Base-by-base conservation (phyloP, 2,329 filamentous ascomycete species). In the Xylaria sp. region DNA sequence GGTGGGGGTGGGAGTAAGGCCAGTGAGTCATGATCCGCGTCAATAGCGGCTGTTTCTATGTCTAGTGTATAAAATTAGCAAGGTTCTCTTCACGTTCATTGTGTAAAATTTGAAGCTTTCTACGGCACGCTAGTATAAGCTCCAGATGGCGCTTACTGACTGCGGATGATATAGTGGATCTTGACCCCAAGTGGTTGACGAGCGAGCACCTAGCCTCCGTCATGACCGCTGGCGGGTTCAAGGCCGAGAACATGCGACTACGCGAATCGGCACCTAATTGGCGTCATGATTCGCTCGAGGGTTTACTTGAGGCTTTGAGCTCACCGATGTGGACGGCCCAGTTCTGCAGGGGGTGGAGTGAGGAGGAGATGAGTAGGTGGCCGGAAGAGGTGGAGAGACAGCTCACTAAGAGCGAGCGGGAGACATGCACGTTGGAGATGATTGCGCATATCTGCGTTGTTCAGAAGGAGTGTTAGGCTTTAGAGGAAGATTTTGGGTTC, bases 401-500 rank as follows among this genome's bases (percentile, higher is more conserved):
- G 60, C 57, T 77, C 59, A 67, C 52, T 3, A 68, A 72, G 28
- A 25, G 68, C 34, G 74, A 77, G 52, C 73, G 61, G 64, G 41
- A 60, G 41, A 75, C 69, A 7, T 65, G 58, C 10, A 71, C 56
- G 7, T 9, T 76, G 25, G 67, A 66, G 31, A 76, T 76, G 73
- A 54, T 72, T 63, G 74, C 72, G 15, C 74, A 72, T 71, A 58
- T 75, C 28, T 75, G 71, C 63, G 63, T 75, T 28, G 73, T 72
- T 25, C 67, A 58, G 34, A 76, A 74, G 57, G 55, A 61, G 9
- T 0, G 13, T 25, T 37, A 25, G 46, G 48, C 48, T 67, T 52
- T 25, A n/a, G 0, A 18, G 31, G 20, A 25, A 25, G 13, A 54
- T 37, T 34, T 23, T 50, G 23, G 46, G 15, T 46, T 31, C 2